Evolutionary conservation across 2,329 filamentous ascomycete species (phyloP).

Genomic region (Lecanicillium sp.): DNA sequence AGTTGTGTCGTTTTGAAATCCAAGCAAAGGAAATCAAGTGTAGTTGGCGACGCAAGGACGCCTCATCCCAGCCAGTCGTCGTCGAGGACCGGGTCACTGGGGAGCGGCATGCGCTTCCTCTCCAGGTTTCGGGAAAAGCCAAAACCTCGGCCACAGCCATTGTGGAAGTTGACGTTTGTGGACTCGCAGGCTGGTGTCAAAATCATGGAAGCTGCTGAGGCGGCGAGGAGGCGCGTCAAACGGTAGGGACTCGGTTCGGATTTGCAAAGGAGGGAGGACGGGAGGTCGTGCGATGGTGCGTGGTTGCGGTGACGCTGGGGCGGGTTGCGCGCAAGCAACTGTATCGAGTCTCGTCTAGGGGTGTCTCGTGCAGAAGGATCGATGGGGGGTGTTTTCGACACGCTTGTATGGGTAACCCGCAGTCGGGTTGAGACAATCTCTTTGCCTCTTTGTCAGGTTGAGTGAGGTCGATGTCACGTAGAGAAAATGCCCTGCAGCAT

Average conservation of each 20-base stretch:
- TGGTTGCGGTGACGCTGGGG: not conserved
- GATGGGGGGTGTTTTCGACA: too few relatives aligned
- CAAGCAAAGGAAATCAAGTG: conserved; percentile 32
- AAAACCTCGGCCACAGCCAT: conserved; percentile 47
- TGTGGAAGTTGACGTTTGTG: conserved; percentile 37
- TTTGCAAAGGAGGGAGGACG: too few relatives aligned
- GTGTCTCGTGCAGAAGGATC: too few relatives aligned
- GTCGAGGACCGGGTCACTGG: conserved; percentile 24
- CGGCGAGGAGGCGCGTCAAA: conserved; percentile 3
- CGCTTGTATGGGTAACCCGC: too few relatives aligned
- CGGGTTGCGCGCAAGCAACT: too few relatives aligned
- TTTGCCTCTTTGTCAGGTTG: not conserved
- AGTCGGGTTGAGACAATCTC: too few relatives aligned
- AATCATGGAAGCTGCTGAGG: conserved; percentile 43
- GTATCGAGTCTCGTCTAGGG: too few relatives aligned
- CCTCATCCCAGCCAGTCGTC: conserved; percentile 29
- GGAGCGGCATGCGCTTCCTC: conserved; percentile 30
- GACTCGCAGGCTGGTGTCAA: conserved; percentile 30
- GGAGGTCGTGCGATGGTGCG: not conserved
- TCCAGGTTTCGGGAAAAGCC: conserved; percentile 32
- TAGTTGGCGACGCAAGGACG: conserved; percentile 24
- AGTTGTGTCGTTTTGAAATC: conserved; percentile 15
- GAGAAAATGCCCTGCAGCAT: not conserved
- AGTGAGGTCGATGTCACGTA: not conserved
- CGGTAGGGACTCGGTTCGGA: not conserved